phyloP scores from a whole-genome alignment of 768 basidiomycete species.

The Postia placenta region DNA sequence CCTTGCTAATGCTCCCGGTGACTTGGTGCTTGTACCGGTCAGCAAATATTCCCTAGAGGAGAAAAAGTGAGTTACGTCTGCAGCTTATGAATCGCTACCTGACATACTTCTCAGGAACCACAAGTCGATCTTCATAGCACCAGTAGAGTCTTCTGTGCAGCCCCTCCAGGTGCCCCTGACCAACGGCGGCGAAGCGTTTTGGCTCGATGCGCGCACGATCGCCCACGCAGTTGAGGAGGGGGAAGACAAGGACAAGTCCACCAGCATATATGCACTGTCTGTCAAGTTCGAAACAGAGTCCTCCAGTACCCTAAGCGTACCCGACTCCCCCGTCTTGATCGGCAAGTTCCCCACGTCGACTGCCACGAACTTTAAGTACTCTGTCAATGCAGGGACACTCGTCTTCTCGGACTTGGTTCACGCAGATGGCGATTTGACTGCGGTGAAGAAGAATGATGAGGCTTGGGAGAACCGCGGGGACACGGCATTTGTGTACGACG shows the following conservation, averaged over 20 bases:
- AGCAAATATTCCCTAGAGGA: constrained; percentile 68
- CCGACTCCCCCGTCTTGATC: constrained; percentile 40
- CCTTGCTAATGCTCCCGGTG: constrained; percentile 60
- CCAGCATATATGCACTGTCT: constrained; percentile 56
- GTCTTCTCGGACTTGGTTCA: constrained; percentile 86
- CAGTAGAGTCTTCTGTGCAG: constrained; percentile 44
- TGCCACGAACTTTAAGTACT: constrained; percentile 67
- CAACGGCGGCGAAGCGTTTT: constrained; percentile 72
- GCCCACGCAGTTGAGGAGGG: constrained; percentile 59
- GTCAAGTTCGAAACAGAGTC: constrained; percentile 37
- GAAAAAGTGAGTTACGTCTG: constrained; percentile 49
- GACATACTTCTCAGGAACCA: constrained; percentile 43
- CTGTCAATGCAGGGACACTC: constrained; percentile 47
- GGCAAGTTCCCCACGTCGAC: constrained; percentile 65
- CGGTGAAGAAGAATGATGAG: constrained; percentile 65
- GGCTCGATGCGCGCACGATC: constrained; percentile 68
- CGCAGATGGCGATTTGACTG: constrained; percentile 63
- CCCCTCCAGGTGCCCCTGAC: constrained; percentile 56
- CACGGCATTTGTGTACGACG: constrained; percentile 50
- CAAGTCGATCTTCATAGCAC: constrained; percentile 59
- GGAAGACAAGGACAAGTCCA: constrained; percentile 37
- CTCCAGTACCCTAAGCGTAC: constrained; percentile 24
- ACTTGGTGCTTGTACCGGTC: constrained; percentile 60
- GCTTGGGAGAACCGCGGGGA: constrained; percentile 69
- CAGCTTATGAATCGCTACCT: not conserved